Evolutionary conservation across 495 filamentous ascomycete genomes (phyloP), one percentile per base, ranked within the genome.

Genomic region (Talaromyces trachyspermus): DNA sequence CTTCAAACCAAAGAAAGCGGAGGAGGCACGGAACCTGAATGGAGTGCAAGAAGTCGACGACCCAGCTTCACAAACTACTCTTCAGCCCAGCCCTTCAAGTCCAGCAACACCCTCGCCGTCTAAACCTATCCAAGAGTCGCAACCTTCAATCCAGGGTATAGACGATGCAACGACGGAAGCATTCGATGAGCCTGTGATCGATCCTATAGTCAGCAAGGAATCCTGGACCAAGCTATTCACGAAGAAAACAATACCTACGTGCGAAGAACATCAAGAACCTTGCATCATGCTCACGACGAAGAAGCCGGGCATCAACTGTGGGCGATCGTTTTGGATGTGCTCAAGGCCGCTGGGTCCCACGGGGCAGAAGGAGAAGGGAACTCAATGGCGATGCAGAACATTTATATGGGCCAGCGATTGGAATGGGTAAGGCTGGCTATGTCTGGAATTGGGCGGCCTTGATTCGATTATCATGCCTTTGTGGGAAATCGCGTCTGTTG

Each of bases 331-430:
- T 66, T 95, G 86, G 78, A 85, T 91, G 48, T 95, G 89, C 58
- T 57, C 84, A 2, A 72, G 88, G 30, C 89, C 89, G 11, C 58
- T 95, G 9, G 89, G 89, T 0, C 89, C 89, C 1, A 83, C 82
- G 2, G 89, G 89, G 2, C 72, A 81, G 41, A 92, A 91, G 53
- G 88, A 95, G 59, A 79, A 68, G 36, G 84, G 83, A 1, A 88
- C 87, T 0, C 71, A 89, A 54, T 95, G 89, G 80, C 80, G 88
- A 2, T 95, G 89, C 61, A 62, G 70, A 1, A 95, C 88, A 0
- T 95, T 95, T 55, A 89, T 95, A 46, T 95, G 89, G 89, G 81
- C 81, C 32, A 91, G 85, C 53, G 87, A 92, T 55, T 91, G 88
- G 87, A 82, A 75, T 52, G 47, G 64, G 7, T 53, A 53, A 20